phyloP scores from a whole-genome alignment of 2,329 filamentous ascomycete species.

The Canariomyces notabilis region DNA sequence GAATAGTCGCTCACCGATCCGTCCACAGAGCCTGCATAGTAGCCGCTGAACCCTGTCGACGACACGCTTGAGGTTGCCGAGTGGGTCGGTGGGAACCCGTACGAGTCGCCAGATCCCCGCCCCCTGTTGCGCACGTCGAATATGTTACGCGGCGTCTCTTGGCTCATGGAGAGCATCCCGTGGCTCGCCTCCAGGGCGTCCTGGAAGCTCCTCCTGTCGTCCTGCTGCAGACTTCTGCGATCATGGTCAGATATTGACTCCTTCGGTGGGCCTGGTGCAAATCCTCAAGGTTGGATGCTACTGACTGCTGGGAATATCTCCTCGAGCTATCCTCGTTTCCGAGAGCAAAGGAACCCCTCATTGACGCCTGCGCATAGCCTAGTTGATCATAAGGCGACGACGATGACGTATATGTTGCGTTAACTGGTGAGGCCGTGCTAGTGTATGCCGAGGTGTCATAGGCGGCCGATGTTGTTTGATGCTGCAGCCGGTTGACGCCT shows the following conservation, averaged over 20 bases:
- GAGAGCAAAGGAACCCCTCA: slow-evolving; percentile 55
- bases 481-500: slow-evolving; percentile 59
- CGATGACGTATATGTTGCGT: slow-evolving; percentile 60
- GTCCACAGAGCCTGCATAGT: slow-evolving; percentile 80
- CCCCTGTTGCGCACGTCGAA: slow-evolving; percentile 64
- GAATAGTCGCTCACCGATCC: slow-evolving; percentile 90
- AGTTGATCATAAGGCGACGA: slow-evolving; percentile 69
- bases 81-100: slow-evolving; percentile 82
- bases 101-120: slow-evolving; percentile 75
- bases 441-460: slow-evolving; percentile 68
- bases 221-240: slow-evolving; percentile 26
- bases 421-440: slow-evolving; percentile 61
- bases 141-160: slow-evolving; percentile 87
- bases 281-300: slow-evolving; percentile 21
- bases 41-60: slow-evolving; percentile 70
- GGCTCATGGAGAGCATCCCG: slow-evolving; percentile 92
- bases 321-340: slow-evolving; percentile 52
- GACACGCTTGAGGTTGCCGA: slow-evolving; percentile 89
- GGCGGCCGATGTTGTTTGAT: slow-evolving; percentile 54
- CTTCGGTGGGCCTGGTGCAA: slow-evolving; percentile 43
- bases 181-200: slow-evolving; percentile 90
- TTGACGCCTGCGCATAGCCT: slow-evolving; percentile 65
- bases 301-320: slow-evolving; percentile 79
- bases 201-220: slow-evolving; percentile 48
- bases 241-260: slow-evolving; percentile 61